Base-by-base conservation (phyloP, 306 rosid species). In the Begonia masoniana region DNA sequence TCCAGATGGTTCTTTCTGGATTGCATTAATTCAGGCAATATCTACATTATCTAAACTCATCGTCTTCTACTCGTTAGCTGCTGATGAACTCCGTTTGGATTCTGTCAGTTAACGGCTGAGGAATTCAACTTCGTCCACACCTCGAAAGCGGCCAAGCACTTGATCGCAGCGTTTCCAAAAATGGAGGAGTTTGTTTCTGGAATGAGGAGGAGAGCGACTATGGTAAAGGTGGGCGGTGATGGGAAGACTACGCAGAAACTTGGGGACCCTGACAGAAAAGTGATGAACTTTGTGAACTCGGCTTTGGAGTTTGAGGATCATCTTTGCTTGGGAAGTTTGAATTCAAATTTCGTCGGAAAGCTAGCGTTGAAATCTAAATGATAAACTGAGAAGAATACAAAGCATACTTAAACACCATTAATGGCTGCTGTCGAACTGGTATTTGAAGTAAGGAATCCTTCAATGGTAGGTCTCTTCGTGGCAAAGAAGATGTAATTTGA, bases 241-340 rank as follows among this genome's bases (percentile, higher is more conserved):
- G 94, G 92, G 17, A 75, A 55, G 15, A 84, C 83, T 11, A 57
- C 74, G 12, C 68, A 43, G 59, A 69, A 15, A 41, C 61, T 84
- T 13, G 85, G 63, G 23, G 92, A 88, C 64, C 58, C 63, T 10
- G 58, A 57, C 24, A 85, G 94, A 10, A 77, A 78, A 45, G 85
- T 77, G 15, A 69, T 79, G 41, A 55, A n/a, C 41, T 73, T 84
- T 42, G 78, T 84, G 49, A 84, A 91, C 17, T 57, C 82, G 35
- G 87, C 80, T 62, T 0, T 84, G 17, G 88, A 84, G 59, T 84
- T 77, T 43, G 80, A 79, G 57, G 77, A 59, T 35, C 80, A 84
- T 74, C 81, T 84, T 42, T 88, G 83, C 66, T 35, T 88, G 41
- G 94, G 88, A 41, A 71, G 72, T 66, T 74, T 81, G 4, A 59